Percentiles rank a stretch among this genome's conserved stretches.
Evolutionary conservation across 2,329 filamentous ascomycete genomes (phyloP).

Genomic region (Beauveria caledonica): DNA sequence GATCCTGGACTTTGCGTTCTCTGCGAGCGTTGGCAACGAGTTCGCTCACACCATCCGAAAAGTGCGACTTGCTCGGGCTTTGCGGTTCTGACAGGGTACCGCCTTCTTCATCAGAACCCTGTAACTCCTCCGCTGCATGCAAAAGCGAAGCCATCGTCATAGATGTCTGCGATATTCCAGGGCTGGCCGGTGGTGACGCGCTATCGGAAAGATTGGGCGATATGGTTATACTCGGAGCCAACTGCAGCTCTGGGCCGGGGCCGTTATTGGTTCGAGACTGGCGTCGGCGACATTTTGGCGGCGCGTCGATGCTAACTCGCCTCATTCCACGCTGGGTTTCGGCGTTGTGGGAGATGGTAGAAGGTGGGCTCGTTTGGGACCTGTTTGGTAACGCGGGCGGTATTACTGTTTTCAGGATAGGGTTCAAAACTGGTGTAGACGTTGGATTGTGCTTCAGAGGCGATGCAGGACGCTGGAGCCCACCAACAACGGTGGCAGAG

Average conservation of each 20-base stretch:
- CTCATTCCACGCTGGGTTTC: constrained; percentile 25
- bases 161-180: constrained; percentile 24
- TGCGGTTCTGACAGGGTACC: constrained; percentile 31
- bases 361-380: constrained; percentile 27
- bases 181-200: constrained; percentile 29
- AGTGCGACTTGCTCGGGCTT: constrained; percentile 51
- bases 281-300: constrained; percentile 25
- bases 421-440: constrained; percentile 16
- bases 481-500: constrained; percentile 17
- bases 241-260: constrained; percentile 27
- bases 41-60: constrained; percentile 59
- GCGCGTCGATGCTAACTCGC: constrained; percentile 35
- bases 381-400: constrained; percentile 21
- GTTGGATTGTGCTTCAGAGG: constrained; percentile 36
- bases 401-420: constrained; percentile 15
- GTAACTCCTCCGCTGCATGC: constrained; percentile 46
- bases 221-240: constrained; percentile 27
- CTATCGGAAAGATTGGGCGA: constrained; percentile 27
- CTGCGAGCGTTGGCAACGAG: constrained; percentile 79
- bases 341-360: constrained; percentile 19
- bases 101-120: constrained; percentile 24
- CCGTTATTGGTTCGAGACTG: constrained; percentile 36
- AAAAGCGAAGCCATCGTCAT: constrained; percentile 48
- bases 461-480: constrained; percentile 38
- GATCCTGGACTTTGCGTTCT: constrained; percentile 89